Evolutionary conservation across 768 basidiomycete species (phyloP), one percentile per base, ranked within the genome.

Genomic region (Galerina sulciceps): DNA sequence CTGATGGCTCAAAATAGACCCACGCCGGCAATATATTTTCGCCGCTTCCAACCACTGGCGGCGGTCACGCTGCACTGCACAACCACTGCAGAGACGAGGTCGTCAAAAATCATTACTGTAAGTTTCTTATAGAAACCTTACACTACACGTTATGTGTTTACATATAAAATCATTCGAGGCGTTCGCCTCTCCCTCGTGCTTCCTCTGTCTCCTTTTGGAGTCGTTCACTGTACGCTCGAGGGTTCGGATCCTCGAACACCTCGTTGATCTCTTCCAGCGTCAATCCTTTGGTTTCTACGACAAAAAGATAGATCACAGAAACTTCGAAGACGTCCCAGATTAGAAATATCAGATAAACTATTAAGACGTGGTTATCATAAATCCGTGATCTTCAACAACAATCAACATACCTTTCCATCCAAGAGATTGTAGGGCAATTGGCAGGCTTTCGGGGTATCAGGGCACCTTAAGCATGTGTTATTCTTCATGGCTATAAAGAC

Each of bases 281-380:
- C 37, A 84, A 69, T 8, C 76, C 76, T 64, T 80, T 84, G 10
- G 84, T 84, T 63, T 84, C 83, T 13, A 83, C 82, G 37, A 79
- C 74, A 62, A 77, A 78, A 55, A 81, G 71, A 59, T 80, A 83
- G 51, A 83, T 76, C 23, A 81, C 69, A 26, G 77, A 54, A 43
- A 79, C 68, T 58, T 81, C 82, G 65, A 83, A 78, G 3, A 76
- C 60, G 61, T 84, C 81, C 79, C 80, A 83, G 13, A 74, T 64
- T 48, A 78, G 66, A 65, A 83, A 85, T 45, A 85, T 78, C 43
- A 81, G 62, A 63, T 83, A 84, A 4, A 81, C 81, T 84, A 68
- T 14, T 44, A 46, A 23, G 22, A 17, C 20, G n/a, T 34, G 41
- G 23, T 17, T 20, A 13, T 34, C 42, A 47, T 22, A 26, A 35